These are phyloP conservation scores for Syzygium malaccense DNA, from an alignment of 441 rosid species.

Conservation along the genomic window DNA sequence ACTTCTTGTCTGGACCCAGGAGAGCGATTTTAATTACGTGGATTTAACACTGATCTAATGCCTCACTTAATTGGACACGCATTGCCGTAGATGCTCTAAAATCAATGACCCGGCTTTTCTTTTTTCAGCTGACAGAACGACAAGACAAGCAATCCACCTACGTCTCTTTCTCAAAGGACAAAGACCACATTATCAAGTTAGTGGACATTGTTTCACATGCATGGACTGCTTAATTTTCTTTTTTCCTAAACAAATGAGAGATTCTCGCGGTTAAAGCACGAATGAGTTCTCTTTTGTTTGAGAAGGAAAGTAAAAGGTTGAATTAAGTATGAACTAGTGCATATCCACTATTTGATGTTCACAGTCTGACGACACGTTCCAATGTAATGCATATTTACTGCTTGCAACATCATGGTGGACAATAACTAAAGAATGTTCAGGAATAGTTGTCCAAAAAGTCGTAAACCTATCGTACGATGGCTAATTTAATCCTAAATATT, in stretches of 20 bases:
- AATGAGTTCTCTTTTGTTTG: too few relatives aligned
- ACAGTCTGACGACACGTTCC: not conserved
- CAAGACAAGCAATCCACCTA: not conserved
- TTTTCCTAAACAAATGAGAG: not conserved
- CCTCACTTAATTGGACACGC: not conserved
- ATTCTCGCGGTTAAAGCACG: too few relatives aligned
- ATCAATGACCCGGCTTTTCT: not conserved
- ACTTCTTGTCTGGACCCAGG: not conserved
- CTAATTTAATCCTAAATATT: fast-evolving
- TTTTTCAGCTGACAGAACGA: not conserved
- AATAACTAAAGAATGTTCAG: fast-evolving
- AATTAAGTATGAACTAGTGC: too few relatives aligned
- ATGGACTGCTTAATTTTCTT: not conserved
- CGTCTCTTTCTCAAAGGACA: not conserved
- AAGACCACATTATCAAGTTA: not conserved
- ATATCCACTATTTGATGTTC: not conserved
- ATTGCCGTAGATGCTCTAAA: not conserved
- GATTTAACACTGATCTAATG: not conserved
- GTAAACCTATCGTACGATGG: fast-evolving
- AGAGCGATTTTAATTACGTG: not conserved
- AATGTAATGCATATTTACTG: not conserved
- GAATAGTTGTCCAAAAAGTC: not conserved
- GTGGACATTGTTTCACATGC: not conserved
- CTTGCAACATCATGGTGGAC: not conserved
- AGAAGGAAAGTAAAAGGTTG: too few relatives aligned